These are phyloP conservation scores for Stephania cephalantha DNA, from an alignment of 164 flowering plant species.

Conservation along the genomic window DNA sequence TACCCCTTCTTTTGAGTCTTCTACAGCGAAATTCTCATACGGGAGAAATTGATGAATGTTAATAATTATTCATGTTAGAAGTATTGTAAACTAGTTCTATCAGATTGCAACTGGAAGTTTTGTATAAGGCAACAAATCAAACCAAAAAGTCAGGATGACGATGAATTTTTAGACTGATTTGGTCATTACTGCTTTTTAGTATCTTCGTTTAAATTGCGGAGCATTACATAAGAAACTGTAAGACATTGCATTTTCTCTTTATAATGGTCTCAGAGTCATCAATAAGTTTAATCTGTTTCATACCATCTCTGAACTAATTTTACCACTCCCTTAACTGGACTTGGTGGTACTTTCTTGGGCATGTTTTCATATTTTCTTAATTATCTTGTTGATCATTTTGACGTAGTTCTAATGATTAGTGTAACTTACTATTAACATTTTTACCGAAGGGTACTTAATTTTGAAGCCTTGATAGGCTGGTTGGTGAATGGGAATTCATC, in stretches of 20 bases:
- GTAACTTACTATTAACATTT: no score
- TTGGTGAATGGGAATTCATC: no score
- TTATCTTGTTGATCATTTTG: neutral
- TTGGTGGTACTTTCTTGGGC: neutral
- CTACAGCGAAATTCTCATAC: neutral
- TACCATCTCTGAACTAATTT: neutral
- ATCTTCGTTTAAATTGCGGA: no score
- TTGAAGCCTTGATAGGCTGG: no score
- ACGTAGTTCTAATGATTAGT: no score
- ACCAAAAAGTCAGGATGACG: neutral
- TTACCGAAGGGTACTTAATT: no score
- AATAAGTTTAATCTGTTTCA: no score
- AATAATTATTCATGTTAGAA: neutral
- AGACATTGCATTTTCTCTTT: neutral
- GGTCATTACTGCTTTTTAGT: neutral
- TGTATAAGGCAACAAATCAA: neutral
- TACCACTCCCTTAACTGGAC: neutral
- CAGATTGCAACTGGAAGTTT: neutral
- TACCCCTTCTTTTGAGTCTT: neutral
- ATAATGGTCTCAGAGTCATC: neutral
- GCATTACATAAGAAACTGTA: neutral
- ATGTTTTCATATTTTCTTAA: neutral
- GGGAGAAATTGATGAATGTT: neutral
- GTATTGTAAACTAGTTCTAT: neutral
- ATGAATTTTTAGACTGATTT: neutral